Conservation (phyloP, 331 rosid species). For the Dryas integrifolia region DNA sequence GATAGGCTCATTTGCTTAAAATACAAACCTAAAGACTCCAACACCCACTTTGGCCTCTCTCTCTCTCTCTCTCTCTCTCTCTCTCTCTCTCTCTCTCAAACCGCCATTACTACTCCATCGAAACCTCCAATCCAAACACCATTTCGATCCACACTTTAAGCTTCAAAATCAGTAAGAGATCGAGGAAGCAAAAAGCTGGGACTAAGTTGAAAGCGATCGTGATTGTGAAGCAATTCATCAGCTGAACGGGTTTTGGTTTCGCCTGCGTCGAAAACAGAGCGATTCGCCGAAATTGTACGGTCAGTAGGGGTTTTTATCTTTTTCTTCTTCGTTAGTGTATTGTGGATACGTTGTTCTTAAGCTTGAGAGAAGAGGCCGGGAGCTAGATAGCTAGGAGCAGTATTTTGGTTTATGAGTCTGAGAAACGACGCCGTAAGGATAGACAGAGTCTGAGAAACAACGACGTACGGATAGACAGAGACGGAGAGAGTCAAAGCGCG, state of each 20-base stretch:
- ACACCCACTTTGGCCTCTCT: conserved; percentile 16
- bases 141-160: too few relatives aligned
- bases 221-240: neutral
- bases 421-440: neutral
- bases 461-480: neutral
- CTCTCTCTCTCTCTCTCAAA: neutral
- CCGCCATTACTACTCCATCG: neutral
- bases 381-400: too few relatives aligned
- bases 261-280: neutral
- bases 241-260: neutral
- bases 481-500: too few relatives aligned
- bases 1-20: conserved; percentile 20
- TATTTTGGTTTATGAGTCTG: neutral
- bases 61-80: neutral
- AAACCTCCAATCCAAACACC: too few relatives aligned
- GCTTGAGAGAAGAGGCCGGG: too few relatives aligned
- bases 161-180: too few relatives aligned
- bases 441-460: conserved; percentile 3
- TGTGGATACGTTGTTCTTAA: neutral
- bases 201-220: too few relatives aligned
- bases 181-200: too few relatives aligned
- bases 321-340: neutral
- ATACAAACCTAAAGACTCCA: conserved; percentile 20
- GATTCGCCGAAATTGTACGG: neutral
- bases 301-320: neutral